Base-by-base conservation (phyloP, 495 filamentous ascomycete genomes). In the Neurospora africana region DNA sequence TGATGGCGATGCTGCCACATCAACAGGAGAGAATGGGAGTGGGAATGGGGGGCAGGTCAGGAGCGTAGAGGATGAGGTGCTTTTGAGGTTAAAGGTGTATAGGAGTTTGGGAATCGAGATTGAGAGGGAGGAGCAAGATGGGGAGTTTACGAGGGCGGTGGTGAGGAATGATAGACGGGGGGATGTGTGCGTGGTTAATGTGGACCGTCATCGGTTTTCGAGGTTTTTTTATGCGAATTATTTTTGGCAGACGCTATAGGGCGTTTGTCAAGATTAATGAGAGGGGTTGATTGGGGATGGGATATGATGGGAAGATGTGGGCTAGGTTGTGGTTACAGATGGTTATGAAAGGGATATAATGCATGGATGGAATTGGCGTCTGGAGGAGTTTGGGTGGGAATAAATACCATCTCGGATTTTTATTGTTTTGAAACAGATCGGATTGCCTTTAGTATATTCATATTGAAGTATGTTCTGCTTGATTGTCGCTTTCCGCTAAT, bases 151-250 rank as follows among this genome's bases (percentile, higher is more conserved):
- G 72, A 92, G 92, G 78, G 94, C 93, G 15, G 88, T 97, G 67
- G 91, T 99, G 74, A 86, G 95, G 71, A 97, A 96, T 81, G 90
- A 89, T 73, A 86, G 87, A 71, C 94, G 93, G 82, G 94, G 93
- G 37, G 95, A 98, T 80, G 92, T 98, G 70, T 92, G 97, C 79
- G 92, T 98, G 37, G 90, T 99, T 68, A 97, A 97, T 76, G 90
- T 99, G 74, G 95, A 98, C 77, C 87, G 91, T 68, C 53, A 65
- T 19, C 97, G 94, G 81, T 93, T 97, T 77, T 94, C 92, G 71
- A 87, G 89, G 71, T 93, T 91, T 81, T 98, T 96, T 79, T 98
- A 99, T 78, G 91, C 94, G 33, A 95, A 97, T 76, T 97, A 97
- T 76, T 95, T 99, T 77, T 99, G 95, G 95, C 87, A 91, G 77